A percentile compares a stretch with the other conserved stretches of the same genome.
Evolutionary conservation across 495 filamentous ascomycete species (phyloP).

Genomic region (Cudoniella acicularis): DNA sequence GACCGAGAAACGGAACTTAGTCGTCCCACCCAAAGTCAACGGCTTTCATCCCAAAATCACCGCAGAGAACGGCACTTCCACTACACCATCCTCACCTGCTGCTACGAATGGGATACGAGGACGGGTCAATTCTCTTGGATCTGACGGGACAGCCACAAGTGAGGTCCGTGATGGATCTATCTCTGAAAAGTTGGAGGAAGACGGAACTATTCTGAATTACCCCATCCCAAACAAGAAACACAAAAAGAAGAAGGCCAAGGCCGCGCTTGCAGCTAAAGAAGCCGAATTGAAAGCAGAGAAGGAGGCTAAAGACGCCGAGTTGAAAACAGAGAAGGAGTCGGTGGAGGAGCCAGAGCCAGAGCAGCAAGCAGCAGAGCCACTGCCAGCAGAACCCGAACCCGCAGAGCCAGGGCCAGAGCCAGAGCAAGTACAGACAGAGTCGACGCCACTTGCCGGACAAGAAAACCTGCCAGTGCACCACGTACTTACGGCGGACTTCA

Average conservation of each 20-base stretch:
- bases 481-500: conserved; percentile 16
- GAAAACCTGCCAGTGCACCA: background rate
- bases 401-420: no score
- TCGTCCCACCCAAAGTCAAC: no score
- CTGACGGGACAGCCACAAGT: background rate
- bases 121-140: no score
- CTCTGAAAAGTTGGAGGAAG: background rate
- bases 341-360: background rate
- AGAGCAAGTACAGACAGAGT: no score
- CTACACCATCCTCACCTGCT: no score
- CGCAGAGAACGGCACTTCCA: no score
- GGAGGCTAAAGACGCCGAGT: no score
- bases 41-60: no score
- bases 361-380: background rate
- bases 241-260: conserved; percentile 6
- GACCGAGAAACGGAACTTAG: background rate
- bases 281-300: no score
- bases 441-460: no score
- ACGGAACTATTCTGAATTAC: background rate
- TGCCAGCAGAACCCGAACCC: conserved; percentile 22
- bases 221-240: background rate
- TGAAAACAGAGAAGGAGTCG: no score
- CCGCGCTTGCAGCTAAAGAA: background rate
- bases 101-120: no score
- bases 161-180: background rate